Conservation (phyloP, 768 basidiomycete species). For the Suillus occidentalis region DNA sequence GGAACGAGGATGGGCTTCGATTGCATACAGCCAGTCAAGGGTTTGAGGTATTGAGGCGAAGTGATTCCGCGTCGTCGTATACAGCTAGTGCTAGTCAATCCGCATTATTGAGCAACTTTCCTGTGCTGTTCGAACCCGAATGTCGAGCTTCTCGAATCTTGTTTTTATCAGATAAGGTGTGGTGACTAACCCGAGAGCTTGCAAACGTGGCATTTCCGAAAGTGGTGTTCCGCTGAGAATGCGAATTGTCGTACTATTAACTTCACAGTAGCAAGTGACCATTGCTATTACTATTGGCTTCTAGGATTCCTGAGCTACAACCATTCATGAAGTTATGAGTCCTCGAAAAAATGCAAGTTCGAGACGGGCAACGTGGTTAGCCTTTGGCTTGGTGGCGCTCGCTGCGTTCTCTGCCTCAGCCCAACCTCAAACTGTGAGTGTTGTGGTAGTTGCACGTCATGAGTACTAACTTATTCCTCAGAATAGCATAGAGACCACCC, state of each 20-base stretch:
- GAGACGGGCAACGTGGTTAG: conserved; percentile 52
- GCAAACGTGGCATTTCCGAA: conserved; percentile 1
- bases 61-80: neutral
- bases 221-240: neutral
- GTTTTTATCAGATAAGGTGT: neutral
- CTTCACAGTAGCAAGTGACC: neutral
- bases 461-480: neutral
- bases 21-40: neutral
- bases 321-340: conserved; percentile 18
- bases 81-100: neutral
- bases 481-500: neutral
- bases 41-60: neutral
- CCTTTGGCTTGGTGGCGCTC: conserved; percentile 57
- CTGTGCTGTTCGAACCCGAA: neutral
- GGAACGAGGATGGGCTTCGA: neutral
- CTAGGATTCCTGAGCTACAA: neutral
- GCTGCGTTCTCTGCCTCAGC: conserved; percentile 46
- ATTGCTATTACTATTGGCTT: neutral
- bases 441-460: neutral
- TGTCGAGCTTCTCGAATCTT: neutral
- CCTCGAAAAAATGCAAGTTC: conserved; percentile 21
- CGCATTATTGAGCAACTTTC: neutral
- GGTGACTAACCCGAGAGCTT: neutral
- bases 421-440: conserved; percentile 25
- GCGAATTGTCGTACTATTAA: neutral